These are phyloP conservation scores for Apiotrichum akiyoshidainum DNA, from an alignment of 1,284 basidiomycete genomes.

Conservation along the genomic window DNA sequence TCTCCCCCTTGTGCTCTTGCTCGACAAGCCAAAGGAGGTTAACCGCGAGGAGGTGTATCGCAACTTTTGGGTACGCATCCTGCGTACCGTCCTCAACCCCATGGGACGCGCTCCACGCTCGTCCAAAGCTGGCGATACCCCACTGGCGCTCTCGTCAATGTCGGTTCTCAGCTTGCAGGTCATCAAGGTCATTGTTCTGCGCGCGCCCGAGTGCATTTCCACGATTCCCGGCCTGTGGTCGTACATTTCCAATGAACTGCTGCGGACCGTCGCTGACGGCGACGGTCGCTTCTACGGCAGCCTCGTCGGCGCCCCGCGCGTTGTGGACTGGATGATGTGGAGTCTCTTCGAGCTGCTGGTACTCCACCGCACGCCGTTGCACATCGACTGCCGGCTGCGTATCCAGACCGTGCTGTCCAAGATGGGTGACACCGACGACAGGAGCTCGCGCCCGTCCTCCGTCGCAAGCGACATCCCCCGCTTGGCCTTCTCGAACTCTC, in stretches of 20 bases:
- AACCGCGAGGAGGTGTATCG: slow-evolving; percentile 53
- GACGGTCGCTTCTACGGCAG: slow-evolving; percentile 24
- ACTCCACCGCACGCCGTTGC: slow-evolving; percentile 62
- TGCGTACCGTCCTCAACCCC: slow-evolving; percentile 58
- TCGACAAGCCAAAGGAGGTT: slow-evolving; percentile 59
- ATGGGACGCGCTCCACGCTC: slow-evolving; percentile 45
- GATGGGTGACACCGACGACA: slow-evolving; percentile 15
- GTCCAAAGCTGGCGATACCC: slow-evolving; percentile 35
- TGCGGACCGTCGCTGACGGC: slow-evolving; percentile 22
- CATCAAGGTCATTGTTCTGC: slow-evolving; percentile 65
- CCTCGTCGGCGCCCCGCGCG: slow-evolving; percentile 14
- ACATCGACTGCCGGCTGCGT: slow-evolving; percentile 63
- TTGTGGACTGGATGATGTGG: slow-evolving; percentile 69
- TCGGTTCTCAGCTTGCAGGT: slow-evolving; percentile 61
- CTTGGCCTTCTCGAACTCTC: neutral
- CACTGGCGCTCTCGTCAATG: slow-evolving; percentile 20
- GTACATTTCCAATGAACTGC: slow-evolving; percentile 28
- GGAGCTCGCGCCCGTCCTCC: slow-evolving; percentile 10
- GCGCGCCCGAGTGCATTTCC: slow-evolving; percentile 52
- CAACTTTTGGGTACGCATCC: slow-evolving; percentile 63
- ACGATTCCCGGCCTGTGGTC: slow-evolving; percentile 38
- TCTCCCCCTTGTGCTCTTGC: slow-evolving; percentile 60
- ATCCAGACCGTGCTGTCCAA: slow-evolving; percentile 49
- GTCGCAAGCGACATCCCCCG: slow-evolving; percentile 17
- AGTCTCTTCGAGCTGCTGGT: slow-evolving; percentile 67